Evolutionary conservation across 495 filamentous ascomycete genomes (phyloP).

Genomic region (Bryoglossum gracile): DNA sequence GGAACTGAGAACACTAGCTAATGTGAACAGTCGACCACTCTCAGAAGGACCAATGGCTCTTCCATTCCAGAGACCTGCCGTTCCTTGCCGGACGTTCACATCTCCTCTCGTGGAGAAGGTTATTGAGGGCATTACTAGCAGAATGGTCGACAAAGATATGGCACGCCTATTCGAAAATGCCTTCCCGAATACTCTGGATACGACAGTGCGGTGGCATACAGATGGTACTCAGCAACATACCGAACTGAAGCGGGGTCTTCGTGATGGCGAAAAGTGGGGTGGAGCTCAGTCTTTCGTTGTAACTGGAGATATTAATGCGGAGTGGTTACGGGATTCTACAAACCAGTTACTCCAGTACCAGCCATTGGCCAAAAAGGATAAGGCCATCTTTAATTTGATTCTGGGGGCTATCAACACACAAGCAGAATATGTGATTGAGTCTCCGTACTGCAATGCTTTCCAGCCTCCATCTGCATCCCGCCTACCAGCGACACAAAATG

Average conservation of each 20-base stretch:
- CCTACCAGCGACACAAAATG: constrained; percentile 58
- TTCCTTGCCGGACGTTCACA: constrained; percentile 78
- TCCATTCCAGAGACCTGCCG: constrained; percentile 81
- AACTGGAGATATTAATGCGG: constrained; percentile 97
- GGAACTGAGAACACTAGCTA: constrained; percentile 1
- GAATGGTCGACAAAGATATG: constrained; percentile 80
- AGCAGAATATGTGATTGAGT: constrained; percentile 85
- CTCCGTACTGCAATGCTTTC: constrained; percentile 97
- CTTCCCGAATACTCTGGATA: constrained; percentile 55
- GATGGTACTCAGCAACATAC: constrained; percentile 40
- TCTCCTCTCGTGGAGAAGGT: constrained; percentile 81
- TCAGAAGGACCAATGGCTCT: constrained; percentile 73
- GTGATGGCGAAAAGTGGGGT: constrained; percentile 59
- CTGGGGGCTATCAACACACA: constrained; percentile 96
- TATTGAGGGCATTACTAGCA: constrained; percentile 70
- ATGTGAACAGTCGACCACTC: constrained; percentile 53
- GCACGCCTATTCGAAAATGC: constrained; percentile 93
- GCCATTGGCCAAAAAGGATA: constrained; percentile 69
- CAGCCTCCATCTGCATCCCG: constrained; percentile 83
- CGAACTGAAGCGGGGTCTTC: constrained; percentile 29
- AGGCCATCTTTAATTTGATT: constrained; percentile 66
- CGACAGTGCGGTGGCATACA: constrained; percentile 53
- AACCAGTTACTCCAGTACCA: constrained; percentile 94
- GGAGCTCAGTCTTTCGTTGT: constrained; percentile 92
- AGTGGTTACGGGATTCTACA: constrained; percentile 96